Evolutionary conservation across 2,329 filamentous ascomycete genomes (phyloP), one percentile per base, ranked within the genome.

Genomic region (Gaeumannomyces sp.): DNA sequence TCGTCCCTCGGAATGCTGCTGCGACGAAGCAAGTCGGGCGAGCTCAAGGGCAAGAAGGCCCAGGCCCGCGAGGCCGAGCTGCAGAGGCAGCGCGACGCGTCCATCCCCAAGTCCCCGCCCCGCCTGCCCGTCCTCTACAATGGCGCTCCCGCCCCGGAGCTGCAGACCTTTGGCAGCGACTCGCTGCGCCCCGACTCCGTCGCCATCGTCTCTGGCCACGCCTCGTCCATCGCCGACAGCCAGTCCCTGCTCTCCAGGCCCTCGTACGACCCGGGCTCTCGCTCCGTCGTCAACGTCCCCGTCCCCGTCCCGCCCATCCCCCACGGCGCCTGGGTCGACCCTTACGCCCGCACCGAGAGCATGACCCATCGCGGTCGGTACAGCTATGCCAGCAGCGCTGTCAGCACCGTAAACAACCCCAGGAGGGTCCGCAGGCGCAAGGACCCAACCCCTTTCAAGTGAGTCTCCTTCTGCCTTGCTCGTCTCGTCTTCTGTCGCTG

Each of bases 401-500:
- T 94, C 70, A 97, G 92, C 81, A 90, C 92, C 66, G 87, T 97
- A 79, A 97, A 97, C 80, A 97, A 90, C 76, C 94, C 95, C 68
- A 88, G 95, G 70, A 88, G 93, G 74, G 89, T 98, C 70, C 89
- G 95, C 72, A 90, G 94, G 81, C 89, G 95, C 80, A 98, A 97
- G 82, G 95, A 99, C 74, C 95, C 95, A 11, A 97, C 94, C 14
- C 93, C 95, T 0, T 97, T 98, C 85, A 99, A 99, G 94, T 98
- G 82, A 85, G 93, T 85, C 45, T 60, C 16, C 27, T 11, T 45
- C 14, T 66, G 29, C 25, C 25, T 45, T 45, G 38, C 14, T 22
- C 6, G 13, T n/a, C n/a, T 53, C 8, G 22, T 10, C 45, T 7
- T n/a, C 5, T n/a, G 19, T 35, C 2, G 4, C 33, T 35, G 33